Conservation (phyloP, 495 filamentous ascomycete genomes). For the Neurospora discreta region DNA sequence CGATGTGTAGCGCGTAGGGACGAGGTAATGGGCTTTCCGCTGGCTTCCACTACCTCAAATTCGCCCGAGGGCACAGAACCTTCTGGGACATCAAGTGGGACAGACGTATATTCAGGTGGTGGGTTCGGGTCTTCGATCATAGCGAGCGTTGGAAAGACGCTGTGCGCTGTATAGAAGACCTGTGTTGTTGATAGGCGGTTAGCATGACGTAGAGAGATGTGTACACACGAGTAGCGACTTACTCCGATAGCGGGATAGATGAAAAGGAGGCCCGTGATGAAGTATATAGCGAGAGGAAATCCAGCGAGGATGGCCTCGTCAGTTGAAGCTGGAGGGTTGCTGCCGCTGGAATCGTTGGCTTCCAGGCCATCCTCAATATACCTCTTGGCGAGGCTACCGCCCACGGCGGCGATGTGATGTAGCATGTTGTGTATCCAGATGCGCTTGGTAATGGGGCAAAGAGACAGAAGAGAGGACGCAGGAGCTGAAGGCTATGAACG, state of each 20-base stretch:
- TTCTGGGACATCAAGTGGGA: constrained; percentile 17
- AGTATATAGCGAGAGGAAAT: constrained; percentile 8
- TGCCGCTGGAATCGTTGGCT: constrained; percentile 1
- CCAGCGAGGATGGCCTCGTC: neutral
- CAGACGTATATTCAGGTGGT: constrained; percentile 31
- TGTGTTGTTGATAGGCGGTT: constrained; percentile 6
- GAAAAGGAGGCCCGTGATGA: neutral
- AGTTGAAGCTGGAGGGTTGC: neutral
- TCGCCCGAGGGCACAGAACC: constrained; percentile 13
- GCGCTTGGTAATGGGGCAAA: neutral
- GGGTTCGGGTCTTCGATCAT: constrained; percentile 41
- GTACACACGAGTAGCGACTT: constrained; percentile 3
- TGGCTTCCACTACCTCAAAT: neutral
- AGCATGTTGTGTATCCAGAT: neutral
- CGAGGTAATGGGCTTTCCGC: constrained; percentile 25
- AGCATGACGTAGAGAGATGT: neutral
- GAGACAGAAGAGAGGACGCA: neutral
- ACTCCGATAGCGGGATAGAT: constrained; percentile 18
- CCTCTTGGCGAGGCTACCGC: constrained; percentile 4
- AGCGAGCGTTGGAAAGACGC: constrained; percentile 32
- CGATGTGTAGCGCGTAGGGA: constrained; percentile 33
- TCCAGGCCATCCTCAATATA: neutral
- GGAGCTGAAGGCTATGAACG: neutral
- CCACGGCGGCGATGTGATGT: constrained; percentile 6
- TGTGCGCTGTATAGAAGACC: constrained; percentile 29